Conservation (phyloP, 2,329 filamentous ascomycete species). For the Trichoderma aggressivum region DNA sequence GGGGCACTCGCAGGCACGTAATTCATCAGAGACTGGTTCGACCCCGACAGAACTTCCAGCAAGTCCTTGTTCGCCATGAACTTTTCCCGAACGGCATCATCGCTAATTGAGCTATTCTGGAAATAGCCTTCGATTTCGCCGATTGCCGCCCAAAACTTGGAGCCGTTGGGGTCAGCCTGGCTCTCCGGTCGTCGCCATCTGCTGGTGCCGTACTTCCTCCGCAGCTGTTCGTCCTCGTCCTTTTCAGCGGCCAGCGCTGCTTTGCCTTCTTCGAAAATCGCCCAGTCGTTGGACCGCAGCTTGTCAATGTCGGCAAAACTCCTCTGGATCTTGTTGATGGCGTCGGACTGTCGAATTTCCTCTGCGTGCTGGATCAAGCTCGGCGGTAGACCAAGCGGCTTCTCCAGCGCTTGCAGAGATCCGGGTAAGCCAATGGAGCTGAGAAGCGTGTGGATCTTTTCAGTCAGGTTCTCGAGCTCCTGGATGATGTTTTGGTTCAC, state of each 20-base stretch:
- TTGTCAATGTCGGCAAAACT: constrained; percentile 89
- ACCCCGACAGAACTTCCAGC: constrained; percentile 71
- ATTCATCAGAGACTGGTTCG: constrained; percentile 77
- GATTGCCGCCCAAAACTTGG: constrained; percentile 70
- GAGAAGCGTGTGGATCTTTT: constrained; percentile 73
- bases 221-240: constrained; percentile 74
- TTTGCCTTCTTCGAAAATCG: constrained; percentile 78
- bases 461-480: constrained; percentile 77
- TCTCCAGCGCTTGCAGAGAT: constrained; percentile 89
- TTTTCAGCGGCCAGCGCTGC: constrained; percentile 75
- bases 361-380: constrained; percentile 86
- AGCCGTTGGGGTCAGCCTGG: constrained; percentile 60
- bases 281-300: constrained; percentile 74
- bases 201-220: constrained; percentile 79
- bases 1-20: constrained; percentile 84
- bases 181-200: constrained; percentile 74
- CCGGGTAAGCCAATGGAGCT: constrained; percentile 85
- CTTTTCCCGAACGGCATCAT: constrained; percentile 68
- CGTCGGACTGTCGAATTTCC: constrained; percentile 88
- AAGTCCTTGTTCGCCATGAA: constrained; percentile 71
- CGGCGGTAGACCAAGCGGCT: constrained; percentile 84
- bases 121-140: constrained; percentile 86
- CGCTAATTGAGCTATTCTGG: constrained; percentile 56
- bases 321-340: constrained; percentile 69
- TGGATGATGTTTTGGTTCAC: constrained; percentile 85